Percentiles rank a stretch among this genome's conserved stretches.
Evolutionary conservation across 2,329 filamentous ascomycete species (phyloP).

Genomic region (Cercospora sesami): DNA sequence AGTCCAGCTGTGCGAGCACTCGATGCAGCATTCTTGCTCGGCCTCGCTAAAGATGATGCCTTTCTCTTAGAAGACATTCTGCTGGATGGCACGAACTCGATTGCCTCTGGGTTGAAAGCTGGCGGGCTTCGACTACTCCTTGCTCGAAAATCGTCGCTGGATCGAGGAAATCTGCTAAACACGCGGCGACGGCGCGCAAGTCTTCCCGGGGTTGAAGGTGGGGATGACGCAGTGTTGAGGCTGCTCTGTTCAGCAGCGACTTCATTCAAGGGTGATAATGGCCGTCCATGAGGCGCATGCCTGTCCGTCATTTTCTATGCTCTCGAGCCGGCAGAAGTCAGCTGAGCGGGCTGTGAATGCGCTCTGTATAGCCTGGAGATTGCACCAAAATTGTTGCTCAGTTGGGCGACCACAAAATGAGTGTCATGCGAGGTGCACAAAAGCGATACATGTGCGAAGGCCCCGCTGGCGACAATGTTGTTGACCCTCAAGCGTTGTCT

Average conservation of each 20-base stretch:
- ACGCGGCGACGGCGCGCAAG: conserved; percentile 4
- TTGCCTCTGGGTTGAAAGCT: conserved; percentile 29
- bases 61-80: conserved; percentile 34
- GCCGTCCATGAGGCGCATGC: neutral
- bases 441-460: neutral
- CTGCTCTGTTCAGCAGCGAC: neutral
- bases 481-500: neutral
- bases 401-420: neutral
- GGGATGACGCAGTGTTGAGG: neutral
- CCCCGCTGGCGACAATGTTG: neutral
- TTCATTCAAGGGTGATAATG: conserved; percentile 1
- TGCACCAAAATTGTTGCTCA: neutral
- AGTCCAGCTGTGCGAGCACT: conserved; percentile 11
- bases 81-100: conserved; percentile 29
- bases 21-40: conserved; percentile 20
- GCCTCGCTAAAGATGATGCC: conserved; percentile 28
- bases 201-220: neutral
- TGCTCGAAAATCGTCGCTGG: neutral
- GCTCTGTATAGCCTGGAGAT: neutral
- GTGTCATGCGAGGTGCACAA: neutral
- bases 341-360: neutral
- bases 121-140: neutral
- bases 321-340: neutral
- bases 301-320: neutral
- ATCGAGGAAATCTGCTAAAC: neutral